Base-by-base conservation (phyloP, 2,329 filamentous ascomycete genomes). In the Pseudocercospora vitis region DNA sequence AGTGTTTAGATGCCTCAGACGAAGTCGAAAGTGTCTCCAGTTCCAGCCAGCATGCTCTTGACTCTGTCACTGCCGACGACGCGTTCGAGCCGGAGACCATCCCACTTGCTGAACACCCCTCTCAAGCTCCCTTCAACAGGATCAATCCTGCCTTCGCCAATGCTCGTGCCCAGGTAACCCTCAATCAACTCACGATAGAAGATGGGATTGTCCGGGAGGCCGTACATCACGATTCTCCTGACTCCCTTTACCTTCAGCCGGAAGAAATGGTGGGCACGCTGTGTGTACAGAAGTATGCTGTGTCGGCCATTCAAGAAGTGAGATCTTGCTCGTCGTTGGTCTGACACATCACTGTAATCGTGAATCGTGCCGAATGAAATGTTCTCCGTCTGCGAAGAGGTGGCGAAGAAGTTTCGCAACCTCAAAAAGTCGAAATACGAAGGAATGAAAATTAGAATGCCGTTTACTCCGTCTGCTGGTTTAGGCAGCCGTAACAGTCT, bases 381-480 rank as follows among this genome's bases (percentile, higher is more conserved):
- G 56, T 83, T 77, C 21, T 74, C 73, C 3, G 79, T 81, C 44
- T 77, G 73, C 1, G 76, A 66, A 0, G 85, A 85, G 24, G 85
- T 91, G 48, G 91, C 85, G 65, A 99, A 91, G 73, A 91, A 89
- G 75, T 97, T 99, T 50, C 94, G 85, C 55, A 99, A 81, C 35
- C 91, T 87, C 37, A 96, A 87, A 70, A 97, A 97, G 74, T 99
- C 94, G 55, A 96, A 85, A 73, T 96, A 97, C 0, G 87, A 91
- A 0, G 94, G 91, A 46, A 97, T 85, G 74, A 95, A 96, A 66
- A 99, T 79, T 12, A 99, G 77, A 0, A 88, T 89, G 28, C 94
- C 91, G 1, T 69, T 61, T 0, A 71, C 74, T 21, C 61, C 61
- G 14, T 78, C 74, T 1, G 79, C 76, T 52, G 84, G 82, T 55